These are phyloP conservation scores for Syzygium syzygioides DNA, from an alignment of 441 rosid genomes.

Conservation along the genomic window DNA sequence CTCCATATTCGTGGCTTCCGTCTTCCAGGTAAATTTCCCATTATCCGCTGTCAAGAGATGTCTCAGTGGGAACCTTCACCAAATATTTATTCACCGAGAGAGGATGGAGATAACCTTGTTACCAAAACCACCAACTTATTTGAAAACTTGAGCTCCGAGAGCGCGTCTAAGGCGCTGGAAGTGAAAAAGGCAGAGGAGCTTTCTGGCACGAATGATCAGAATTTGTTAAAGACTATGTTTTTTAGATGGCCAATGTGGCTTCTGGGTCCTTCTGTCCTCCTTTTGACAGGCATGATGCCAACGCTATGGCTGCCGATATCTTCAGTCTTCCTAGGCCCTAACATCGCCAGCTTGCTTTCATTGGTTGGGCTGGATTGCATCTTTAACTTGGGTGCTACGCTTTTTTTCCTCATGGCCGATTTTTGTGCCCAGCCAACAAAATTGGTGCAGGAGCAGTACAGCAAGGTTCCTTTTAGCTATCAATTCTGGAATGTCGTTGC, in stretches of 20 bases:
- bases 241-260: conserved; percentile 93
- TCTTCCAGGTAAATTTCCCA: conserved; percentile 13
- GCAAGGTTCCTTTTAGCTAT: conserved; percentile 78
- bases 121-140: conserved; percentile 44
- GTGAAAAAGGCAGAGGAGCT: conserved; percentile 14
- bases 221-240: conserved; percentile 31
- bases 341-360: conserved; percentile 77
- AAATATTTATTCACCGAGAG: conserved; percentile 32
- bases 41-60: conserved; percentile 42
- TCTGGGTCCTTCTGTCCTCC: conserved; percentile 76
- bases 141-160: conserved; percentile 40
- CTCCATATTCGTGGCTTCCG: conserved; percentile 6
- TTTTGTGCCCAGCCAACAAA: conserved; percentile 57
- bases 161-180: conserved; percentile 22
- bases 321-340: conserved; percentile 76
- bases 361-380: conserved; percentile 82
- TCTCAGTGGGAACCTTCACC: conserved; percentile 71
- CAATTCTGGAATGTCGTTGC: conserved; percentile 76
- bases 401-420: conserved; percentile 86
- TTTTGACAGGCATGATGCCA: conserved; percentile 85
- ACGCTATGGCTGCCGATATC: conserved; percentile 85
- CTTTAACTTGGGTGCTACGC: conserved; percentile 77
- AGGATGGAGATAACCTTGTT: conserved; percentile 34
- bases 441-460: conserved; percentile 24
- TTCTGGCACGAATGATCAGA: conserved; percentile 14